A percentile compares a stretch with the other conserved stretches of the same genome.
Evolutionary conservation across 768 basidiomycete genomes (phyloP).

Genomic region (Podaxis pistillaris): DNA sequence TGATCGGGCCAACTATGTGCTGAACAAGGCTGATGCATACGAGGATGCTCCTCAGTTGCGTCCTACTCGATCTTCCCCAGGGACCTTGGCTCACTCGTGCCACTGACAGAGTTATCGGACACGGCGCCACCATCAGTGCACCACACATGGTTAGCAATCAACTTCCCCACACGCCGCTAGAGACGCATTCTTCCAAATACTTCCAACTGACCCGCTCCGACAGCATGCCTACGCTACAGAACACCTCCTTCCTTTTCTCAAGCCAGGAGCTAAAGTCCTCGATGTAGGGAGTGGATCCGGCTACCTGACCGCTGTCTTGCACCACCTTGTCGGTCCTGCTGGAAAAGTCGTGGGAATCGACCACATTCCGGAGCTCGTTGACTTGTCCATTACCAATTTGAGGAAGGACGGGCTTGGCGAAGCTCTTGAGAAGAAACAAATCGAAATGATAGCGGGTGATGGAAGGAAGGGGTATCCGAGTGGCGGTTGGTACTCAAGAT

Average conservation of each 20-base stretch:
- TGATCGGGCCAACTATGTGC: constrained; percentile 71
- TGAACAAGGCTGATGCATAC: constrained; percentile 54
- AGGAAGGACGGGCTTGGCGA: constrained; percentile 58
- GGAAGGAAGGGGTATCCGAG: constrained; percentile 64
- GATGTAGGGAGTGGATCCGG: constrained; percentile 91
- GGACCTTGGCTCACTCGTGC: neutral
- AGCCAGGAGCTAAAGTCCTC: constrained; percentile 71
- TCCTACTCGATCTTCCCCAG: neutral
- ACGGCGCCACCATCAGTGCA: constrained; percentile 91
- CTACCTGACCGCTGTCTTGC: constrained; percentile 80
- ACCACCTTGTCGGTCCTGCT: constrained; percentile 59
- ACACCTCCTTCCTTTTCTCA: constrained; percentile 69
- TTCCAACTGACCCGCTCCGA: neutral
- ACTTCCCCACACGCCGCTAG: neutral
- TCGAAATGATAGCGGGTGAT: constrained; percentile 73
- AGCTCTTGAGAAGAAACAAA: constrained; percentile 50
- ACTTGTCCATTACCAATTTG: constrained; percentile 70
- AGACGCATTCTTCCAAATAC: neutral
- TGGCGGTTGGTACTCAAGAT: constrained; percentile 23
- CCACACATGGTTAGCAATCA: constrained; percentile 82
- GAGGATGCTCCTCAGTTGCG: constrained; percentile 75
- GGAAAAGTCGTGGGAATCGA: constrained; percentile 87
- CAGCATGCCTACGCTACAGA: constrained; percentile 87
- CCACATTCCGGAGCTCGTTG: constrained; percentile 78
- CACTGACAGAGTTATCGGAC: constrained; percentile 62